These are phyloP conservation scores for Didymellaceae sp. DNA, from an alignment of 2,329 filamentous ascomycete genomes.

Conservation along the genomic window DNA sequence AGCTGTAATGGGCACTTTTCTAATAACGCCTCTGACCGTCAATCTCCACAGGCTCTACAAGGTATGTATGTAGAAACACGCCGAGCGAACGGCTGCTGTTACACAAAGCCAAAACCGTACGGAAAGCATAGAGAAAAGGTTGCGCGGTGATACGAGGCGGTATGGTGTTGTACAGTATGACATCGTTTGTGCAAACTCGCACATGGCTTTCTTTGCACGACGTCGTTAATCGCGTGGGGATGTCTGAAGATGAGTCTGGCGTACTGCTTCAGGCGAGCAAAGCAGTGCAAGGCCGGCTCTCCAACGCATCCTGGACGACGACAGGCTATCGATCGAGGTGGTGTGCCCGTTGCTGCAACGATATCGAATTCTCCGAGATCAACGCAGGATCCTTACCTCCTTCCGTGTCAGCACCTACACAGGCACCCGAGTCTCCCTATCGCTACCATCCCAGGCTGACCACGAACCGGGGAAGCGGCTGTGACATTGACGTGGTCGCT, in stretches of 20 bases:
- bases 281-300: slow-evolving; percentile 1
- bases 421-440: slow-evolving; percentile 5
- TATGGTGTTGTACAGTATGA: slow-evolving; percentile 14
- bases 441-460: slow-evolving; percentile 6
- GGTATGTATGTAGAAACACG: neutral
- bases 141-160: slow-evolving; percentile 13
- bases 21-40: too few relatives aligned
- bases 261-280: slow-evolving; percentile 1
- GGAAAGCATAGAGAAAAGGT: neutral
- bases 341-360: slow-evolving; percentile 1
- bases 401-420: slow-evolving; percentile 8
- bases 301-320: slow-evolving; percentile 1
- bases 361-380: slow-evolving; percentile 7
- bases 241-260: slow-evolving; percentile 6
- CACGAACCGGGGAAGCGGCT: slow-evolving; percentile 23
- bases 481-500: slow-evolving; percentile 9
- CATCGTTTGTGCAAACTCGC: slow-evolving; percentile 11
- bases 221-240: slow-evolving; percentile 1
- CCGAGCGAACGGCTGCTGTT: neutral
- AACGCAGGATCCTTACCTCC: slow-evolving; percentile 3
- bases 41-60: neutral
- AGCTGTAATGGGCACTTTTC: too few relatives aligned
- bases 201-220: slow-evolving; percentile 25
- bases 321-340: neutral
- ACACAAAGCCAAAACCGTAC: neutral